Conservation (phyloP, 1,284 basidiomycete genomes). For the Ceratobasidium sp. region DNA sequence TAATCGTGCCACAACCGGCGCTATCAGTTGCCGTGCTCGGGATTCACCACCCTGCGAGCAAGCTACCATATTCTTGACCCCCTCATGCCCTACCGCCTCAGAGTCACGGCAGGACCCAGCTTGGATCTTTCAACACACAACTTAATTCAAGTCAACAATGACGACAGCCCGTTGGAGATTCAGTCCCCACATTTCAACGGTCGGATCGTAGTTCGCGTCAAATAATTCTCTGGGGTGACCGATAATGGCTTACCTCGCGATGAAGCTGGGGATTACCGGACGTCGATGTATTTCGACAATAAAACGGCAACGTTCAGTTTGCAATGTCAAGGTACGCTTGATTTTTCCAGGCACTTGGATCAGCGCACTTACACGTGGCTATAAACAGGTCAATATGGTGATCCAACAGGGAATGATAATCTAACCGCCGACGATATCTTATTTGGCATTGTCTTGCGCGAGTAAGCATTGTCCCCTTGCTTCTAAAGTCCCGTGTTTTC, state of each 20-base stretch:
- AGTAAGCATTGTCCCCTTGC: conserved; percentile 7
- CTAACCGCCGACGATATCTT: conserved; percentile 34
- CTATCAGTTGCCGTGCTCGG: neutral
- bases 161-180: conserved; percentile 16
- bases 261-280: neutral
- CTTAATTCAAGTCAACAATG: conserved; percentile 33
- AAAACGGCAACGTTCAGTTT: conserved; percentile 34
- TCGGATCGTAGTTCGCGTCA: conserved; percentile 31
- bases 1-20: too few relatives aligned
- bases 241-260: neutral
- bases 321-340: conserved; percentile 32
- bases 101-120: conserved; percentile 35
- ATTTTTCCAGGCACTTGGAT: neutral
- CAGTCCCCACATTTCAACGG: conserved; percentile 21
- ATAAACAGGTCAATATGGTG: conserved; percentile 24
- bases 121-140: conserved; percentile 29
- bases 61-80: neutral
- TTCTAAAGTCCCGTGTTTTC: neutral
- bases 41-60: too few relatives aligned
- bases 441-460: conserved; percentile 37
- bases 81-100: conserved; percentile 23
- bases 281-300: conserved; percentile 26
- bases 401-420: neutral
- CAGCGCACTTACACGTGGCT: neutral
- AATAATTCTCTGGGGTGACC: neutral